Evolutionary conservation across 352 stramenopile genomes (phyloP).

Genomic region (Sclerospora graminicola): DNA sequence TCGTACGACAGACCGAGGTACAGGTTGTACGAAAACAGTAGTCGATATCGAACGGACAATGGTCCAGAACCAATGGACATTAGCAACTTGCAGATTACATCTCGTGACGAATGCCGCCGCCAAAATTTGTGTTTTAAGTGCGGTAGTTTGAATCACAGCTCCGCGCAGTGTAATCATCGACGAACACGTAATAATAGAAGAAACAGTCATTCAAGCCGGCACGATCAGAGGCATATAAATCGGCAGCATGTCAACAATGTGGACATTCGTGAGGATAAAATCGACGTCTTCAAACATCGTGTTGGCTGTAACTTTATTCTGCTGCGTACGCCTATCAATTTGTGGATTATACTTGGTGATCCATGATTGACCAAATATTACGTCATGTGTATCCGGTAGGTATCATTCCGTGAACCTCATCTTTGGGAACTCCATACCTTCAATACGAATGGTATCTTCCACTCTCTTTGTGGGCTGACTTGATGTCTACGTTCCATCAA

Average conservation of each 20-base stretch:
- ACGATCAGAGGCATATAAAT: neutral
- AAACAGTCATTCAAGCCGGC: neutral
- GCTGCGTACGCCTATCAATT: neutral
- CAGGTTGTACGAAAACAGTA: constrained; percentile 7
- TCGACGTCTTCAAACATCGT: no score
- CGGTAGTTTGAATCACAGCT: constrained; percentile 1
- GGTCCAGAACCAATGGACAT: constrained; percentile 9
- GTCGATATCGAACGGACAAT: constrained; percentile 1
- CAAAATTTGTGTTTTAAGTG: constrained; percentile 10
- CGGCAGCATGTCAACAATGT: constrained; percentile 1
- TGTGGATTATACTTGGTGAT: neutral
- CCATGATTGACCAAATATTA: no score
- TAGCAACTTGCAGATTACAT: constrained; percentile 3
- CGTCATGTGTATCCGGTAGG: no score
- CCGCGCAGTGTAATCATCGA: constrained; percentile 1
- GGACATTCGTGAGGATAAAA: neutral
- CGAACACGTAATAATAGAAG: neutral
- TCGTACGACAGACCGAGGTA: constrained; percentile 3
- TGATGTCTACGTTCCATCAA: no score
- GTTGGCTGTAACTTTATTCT: neutral
- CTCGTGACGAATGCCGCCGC: constrained; percentile 6
- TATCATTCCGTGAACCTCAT: no score
- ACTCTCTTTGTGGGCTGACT: no score
- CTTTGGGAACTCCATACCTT: no score
- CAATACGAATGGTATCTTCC: no score